Base-by-base conservation (phyloP, 768 basidiomycete genomes). In the Suillus subluteus region DNA sequence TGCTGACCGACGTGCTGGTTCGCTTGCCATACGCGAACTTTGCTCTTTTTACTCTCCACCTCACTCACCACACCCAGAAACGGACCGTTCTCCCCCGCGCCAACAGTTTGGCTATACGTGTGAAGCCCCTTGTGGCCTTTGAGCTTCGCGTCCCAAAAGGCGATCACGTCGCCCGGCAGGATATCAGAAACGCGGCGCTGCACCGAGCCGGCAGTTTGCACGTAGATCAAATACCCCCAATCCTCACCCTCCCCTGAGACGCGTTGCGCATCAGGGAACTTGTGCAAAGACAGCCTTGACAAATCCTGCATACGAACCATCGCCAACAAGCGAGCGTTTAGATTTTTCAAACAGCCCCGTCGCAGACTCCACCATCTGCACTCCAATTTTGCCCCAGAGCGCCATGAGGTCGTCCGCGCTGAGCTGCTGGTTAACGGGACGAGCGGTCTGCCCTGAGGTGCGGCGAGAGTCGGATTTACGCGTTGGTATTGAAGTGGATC, bases 1-100 rank as follows among this genome's bases (percentile, higher is more conserved):
- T 92, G 91, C 69, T 89, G 91, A 58, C 92, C 89, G 72, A 92
- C 91, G 72, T 91, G 91, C 74, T 91, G 88, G 76, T 94, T 95
- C 63, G 95, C 95, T 76, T 96, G 94, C 76, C 90, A 90, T 54
- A 93, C 88, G 75, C 84, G 86, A 63, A 96, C 82, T 81, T 98
- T 98, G 67, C 85, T 86, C 82, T 96, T 96, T 86, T 93, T 95
- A 46, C 79, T 77, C 71, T 98, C 96, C 74, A 90, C 92, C 73
- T 96, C 95, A 58, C 83, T 84, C 63, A 96, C 86, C 55, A 98
- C 80, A 11, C 90, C 96, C 43, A 93, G 80, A 7, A 94, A 70
- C 30, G 87, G 85, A 5, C 81, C 81, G 13, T 75, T 74, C 50
- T 84, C 86, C 5, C 83, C 82, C 46, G 76, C 82, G 4, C 87